These are phyloP conservation scores for Phanerochaete sordida DNA, from an alignment of 768 basidiomycete species.

Conservation along the genomic window DNA sequence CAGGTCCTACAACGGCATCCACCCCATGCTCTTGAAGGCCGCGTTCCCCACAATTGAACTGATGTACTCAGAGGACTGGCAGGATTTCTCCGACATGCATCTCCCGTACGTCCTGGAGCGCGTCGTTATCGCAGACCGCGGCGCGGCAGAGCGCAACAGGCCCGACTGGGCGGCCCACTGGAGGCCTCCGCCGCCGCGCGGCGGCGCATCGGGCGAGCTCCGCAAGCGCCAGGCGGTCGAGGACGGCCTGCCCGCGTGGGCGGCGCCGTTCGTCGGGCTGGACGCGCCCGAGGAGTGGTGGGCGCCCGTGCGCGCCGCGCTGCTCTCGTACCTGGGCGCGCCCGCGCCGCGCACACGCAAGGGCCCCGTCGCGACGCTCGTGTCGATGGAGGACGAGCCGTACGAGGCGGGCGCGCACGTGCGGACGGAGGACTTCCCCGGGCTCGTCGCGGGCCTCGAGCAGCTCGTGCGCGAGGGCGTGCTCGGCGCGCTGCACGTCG, in stretches of 20 bases:
- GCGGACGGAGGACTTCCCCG: constrained; percentile 50
- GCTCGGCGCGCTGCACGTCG: constrained; percentile 51
- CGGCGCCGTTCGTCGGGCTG: constrained; percentile 41
- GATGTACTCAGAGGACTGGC: constrained; percentile 73
- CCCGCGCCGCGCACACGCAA: constrained; percentile 30
- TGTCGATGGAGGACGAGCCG: constrained; percentile 55
- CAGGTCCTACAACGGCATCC: constrained; percentile 51
- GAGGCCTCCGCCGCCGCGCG: constrained; percentile 1
- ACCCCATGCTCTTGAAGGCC: constrained; percentile 51
- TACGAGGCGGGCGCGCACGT: constrained; percentile 44
- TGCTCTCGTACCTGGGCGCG: constrained; percentile 33
- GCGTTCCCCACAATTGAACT: constrained; percentile 24
- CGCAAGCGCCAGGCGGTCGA: constrained; percentile 14
- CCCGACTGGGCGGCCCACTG: constrained; percentile 15
- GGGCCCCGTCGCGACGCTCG: constrained; percentile 60
- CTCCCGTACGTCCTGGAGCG: constrained; percentile 75
- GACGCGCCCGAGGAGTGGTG: constrained; percentile 59
- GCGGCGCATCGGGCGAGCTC: constrained; percentile 11
- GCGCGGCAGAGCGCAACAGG: constrained; percentile 48
- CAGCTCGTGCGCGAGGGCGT: constrained; percentile 42
- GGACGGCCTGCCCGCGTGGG: constrained; percentile 37
- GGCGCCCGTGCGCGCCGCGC: constrained; percentile 39
- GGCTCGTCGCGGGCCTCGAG: constrained; percentile 54
- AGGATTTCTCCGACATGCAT: constrained; percentile 64
- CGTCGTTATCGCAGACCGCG: constrained; percentile 71